A percentile compares a stretch with the other conserved stretches of the same genome.
Conservation (phyloP, 1,139 yeast species). For the Kurtzmaniella quercitrusa region DNA sequence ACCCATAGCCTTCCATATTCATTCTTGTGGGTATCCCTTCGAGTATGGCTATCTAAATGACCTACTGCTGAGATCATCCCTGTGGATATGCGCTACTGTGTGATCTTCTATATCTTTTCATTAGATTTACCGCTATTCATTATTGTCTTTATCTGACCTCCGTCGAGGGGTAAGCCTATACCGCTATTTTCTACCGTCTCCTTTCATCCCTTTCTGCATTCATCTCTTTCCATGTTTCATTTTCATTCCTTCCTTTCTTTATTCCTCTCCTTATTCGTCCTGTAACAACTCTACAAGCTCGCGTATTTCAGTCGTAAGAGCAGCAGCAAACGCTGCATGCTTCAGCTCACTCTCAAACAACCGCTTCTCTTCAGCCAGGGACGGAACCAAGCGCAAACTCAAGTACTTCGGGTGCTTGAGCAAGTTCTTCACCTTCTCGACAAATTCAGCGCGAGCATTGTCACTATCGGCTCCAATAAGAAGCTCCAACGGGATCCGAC, state of each 20-base stretch:
- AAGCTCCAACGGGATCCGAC: constrained; percentile 23
- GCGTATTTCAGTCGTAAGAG: constrained; percentile 51
- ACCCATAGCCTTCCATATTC: too few species aligned
- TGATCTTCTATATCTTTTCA: too few species aligned
- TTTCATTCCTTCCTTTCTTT: not conserved
- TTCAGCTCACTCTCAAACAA: constrained; percentile 44
- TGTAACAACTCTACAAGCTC: constrained; percentile 46
- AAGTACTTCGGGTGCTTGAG: constrained; percentile 84
- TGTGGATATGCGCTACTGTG: too few species aligned
- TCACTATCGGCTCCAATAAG: constrained; percentile 62
- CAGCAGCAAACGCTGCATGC: constrained; percentile 39
- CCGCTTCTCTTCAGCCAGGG: constrained; percentile 61
- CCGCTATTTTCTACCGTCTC: too few species aligned
- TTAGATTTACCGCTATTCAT: too few species aligned
- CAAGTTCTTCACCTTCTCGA: constrained; percentile 59
- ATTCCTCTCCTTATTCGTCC: constrained; percentile 4
- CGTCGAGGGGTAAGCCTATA: too few species aligned
- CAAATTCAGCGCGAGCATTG: constrained; percentile 52
- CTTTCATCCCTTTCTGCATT: not conserved
- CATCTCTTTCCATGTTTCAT: too few species aligned
- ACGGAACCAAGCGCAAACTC: constrained; percentile 62
- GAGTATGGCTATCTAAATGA: too few species aligned
- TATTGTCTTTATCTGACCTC: too few species aligned
- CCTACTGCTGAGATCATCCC: too few species aligned
- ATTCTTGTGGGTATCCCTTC: too few species aligned